These are phyloP conservation scores for Psilocybe cyanescens DNA, from an alignment of 768 basidiomycete species.

Conservation along the genomic window DNA sequence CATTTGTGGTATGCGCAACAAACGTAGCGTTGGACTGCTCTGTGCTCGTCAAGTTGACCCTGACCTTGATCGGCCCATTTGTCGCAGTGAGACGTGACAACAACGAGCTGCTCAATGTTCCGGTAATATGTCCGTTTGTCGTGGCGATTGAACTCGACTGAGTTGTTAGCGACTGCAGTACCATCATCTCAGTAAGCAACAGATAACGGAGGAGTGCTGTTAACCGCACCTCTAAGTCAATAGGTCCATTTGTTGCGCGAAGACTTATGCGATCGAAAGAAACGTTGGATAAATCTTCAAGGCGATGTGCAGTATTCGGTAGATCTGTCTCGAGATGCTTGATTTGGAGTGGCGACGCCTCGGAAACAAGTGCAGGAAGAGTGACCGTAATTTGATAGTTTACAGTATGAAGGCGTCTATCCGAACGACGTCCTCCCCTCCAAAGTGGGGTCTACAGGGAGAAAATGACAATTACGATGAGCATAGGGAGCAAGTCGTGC, in stretches of 20 bases:
- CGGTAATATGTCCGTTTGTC: slow-evolving; percentile 32
- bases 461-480: neutral
- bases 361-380: neutral
- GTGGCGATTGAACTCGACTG: slow-evolving; percentile 1
- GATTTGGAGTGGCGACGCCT: neutral
- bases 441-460: slow-evolving; percentile 15
- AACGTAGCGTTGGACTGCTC: slow-evolving; percentile 28
- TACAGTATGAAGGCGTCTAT: slow-evolving; percentile 34
- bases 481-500: neutral
- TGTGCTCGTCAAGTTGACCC: slow-evolving; percentile 38
- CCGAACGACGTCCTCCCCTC: slow-evolving; percentile 28
- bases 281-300: neutral
- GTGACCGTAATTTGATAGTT: neutral
- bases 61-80: slow-evolving; percentile 44
- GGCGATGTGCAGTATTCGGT: neutral
- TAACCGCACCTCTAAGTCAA: slow-evolving; percentile 36
- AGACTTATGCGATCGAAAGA: neutral
- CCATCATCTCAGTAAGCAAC: neutral
- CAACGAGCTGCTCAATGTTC: slow-evolving; percentile 40
- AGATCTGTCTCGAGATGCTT: neutral
- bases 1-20: slow-evolving; percentile 41
- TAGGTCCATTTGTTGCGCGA: slow-evolving; percentile 10
- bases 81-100: slow-evolving; percentile 40
- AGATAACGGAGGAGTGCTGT: neutral
- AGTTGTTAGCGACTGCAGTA: slow-evolving; percentile 6